Evolutionary conservation across 768 basidiomycete genomes (phyloP), one percentile per base, ranked within the genome.

Genomic region (Tricholoma hemisulphureum): DNA sequence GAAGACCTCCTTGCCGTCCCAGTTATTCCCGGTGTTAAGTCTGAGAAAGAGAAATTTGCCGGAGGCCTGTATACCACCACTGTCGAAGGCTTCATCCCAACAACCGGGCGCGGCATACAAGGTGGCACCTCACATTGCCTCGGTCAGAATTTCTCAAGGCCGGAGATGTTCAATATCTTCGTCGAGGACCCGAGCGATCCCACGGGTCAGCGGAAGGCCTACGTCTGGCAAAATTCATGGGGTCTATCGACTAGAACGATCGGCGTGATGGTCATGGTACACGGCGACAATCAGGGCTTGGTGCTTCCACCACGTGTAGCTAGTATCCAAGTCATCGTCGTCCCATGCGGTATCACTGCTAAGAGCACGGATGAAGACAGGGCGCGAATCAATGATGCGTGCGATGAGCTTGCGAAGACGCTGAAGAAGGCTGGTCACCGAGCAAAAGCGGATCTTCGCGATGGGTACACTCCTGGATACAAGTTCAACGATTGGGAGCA

Each of bases 401-500:
- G 93, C 69, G 85, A 88, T 45, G 84, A 87, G 59, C 82, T 97
- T 58, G 93, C 90, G 34, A 77, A 80, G 69, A 82, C 76, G 21
- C 76, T 99, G 61, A 83, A 85, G 71, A 85, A 85, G 65, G 80
- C 79, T 6, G 94, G 85, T 46, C 72, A 98, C 61, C 80, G 91
- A 61, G 91, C 92, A 31, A 93, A 88, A 73, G 93, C 93, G 2
- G 97, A 99, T 77, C 77, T 95, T 60, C 79, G 96, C 58, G 97
- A 98, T 3, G 94, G 91, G 7, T 97, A 98, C 73, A 98, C 96
- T 28, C 97, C 97, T 8, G 97, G 97, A 28, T 98, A 89, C 79
- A 99, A 99, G 77, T 99, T 97, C 80, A 97, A 98, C 70, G 93
- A 98, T 67, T 98, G 96, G 95, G 97, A 99, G 78, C 89, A 98